phyloP scores from a whole-genome alignment of 306 rosid genomes.

The Prunus padus region DNA sequence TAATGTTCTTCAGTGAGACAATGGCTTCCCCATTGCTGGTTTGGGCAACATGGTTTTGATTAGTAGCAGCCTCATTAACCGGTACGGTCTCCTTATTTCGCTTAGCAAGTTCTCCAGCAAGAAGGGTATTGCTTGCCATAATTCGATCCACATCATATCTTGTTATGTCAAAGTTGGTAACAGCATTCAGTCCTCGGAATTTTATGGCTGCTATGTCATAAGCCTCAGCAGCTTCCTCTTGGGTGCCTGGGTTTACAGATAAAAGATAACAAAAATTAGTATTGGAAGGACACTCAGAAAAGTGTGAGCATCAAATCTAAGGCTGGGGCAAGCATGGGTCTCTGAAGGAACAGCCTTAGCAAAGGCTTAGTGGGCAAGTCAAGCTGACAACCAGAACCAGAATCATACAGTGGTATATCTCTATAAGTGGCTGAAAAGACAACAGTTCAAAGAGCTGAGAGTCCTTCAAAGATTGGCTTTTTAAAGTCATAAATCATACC shows the following conservation, averaged over 20 bases:
- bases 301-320: constrained; percentile 17
- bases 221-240: constrained; percentile 97
- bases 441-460: constrained; percentile 18
- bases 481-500: constrained; percentile 27
- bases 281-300: not conserved
- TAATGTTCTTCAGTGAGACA: constrained; percentile 36
- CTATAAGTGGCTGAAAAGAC: constrained; percentile 34
- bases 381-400: constrained; percentile 13
- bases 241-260: constrained; percentile 59
- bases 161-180: constrained; percentile 81
- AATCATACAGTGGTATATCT: constrained; percentile 18
- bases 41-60: constrained; percentile 23
- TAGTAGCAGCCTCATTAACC: constrained; percentile 38
- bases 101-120: constrained; percentile 68
- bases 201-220: constrained; percentile 90
- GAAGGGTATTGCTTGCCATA: constrained; percentile 73
- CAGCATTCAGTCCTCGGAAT: constrained; percentile 79
- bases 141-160: constrained; percentile 84
- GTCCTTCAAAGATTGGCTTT: constrained; percentile 32
- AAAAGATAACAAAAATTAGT: not conserved
- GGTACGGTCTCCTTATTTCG: constrained; percentile 38
- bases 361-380: constrained; percentile 14
- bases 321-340: constrained; percentile 4
- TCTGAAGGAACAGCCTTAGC: constrained; percentile 38
- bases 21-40: constrained; percentile 31